A percentile compares a stretch with the other conserved stretches of the same genome.
Conservation (phyloP, 2,329 filamentous ascomycete species). For the Sclerotinia spermophila region DNA sequence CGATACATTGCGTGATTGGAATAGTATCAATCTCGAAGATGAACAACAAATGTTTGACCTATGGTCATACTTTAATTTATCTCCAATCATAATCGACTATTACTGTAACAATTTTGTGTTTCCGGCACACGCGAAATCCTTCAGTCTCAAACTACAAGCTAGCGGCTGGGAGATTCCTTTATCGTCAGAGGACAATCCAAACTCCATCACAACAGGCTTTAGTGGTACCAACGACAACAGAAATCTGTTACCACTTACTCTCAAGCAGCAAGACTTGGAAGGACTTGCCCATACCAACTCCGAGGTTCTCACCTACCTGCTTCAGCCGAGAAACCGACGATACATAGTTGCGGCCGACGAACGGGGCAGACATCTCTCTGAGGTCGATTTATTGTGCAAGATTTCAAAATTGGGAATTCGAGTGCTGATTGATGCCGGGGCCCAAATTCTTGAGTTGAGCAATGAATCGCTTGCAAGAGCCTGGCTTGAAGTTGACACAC, state of each 20-base stretch:
- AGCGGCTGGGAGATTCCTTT: constrained; percentile 67
- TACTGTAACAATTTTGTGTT: constrained; percentile 64
- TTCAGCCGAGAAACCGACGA: constrained; percentile 48
- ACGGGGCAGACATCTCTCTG: constrained; percentile 41
- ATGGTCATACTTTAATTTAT: constrained; percentile 48
- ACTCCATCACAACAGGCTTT: constrained; percentile 59
- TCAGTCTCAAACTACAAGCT: constrained; percentile 57
- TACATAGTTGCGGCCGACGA: constrained; percentile 48
- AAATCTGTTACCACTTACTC: constrained; percentile 55
- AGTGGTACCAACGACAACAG: constrained; percentile 68
- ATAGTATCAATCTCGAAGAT: constrained; percentile 58
- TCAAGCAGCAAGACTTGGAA: constrained; percentile 57
- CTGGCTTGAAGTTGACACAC: constrained; percentile 26
- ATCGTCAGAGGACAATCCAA: constrained; percentile 43
- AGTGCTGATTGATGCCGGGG: constrained; percentile 62
- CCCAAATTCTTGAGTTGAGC: constrained; percentile 59
- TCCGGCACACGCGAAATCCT: constrained; percentile 61
- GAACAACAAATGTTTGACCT: constrained; percentile 47
- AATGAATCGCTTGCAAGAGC: constrained; percentile 36
- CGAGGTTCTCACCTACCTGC: constrained; percentile 56
- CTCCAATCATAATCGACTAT: constrained; percentile 52
- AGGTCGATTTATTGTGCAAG: constrained; percentile 43
- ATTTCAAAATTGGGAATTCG: constrained; percentile 43
- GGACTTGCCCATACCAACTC: constrained; percentile 58
- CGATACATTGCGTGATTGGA: constrained; percentile 48